Conservation (phyloP, 371 early-diverging fungal species). For the Mucor circinelloides region DNA sequence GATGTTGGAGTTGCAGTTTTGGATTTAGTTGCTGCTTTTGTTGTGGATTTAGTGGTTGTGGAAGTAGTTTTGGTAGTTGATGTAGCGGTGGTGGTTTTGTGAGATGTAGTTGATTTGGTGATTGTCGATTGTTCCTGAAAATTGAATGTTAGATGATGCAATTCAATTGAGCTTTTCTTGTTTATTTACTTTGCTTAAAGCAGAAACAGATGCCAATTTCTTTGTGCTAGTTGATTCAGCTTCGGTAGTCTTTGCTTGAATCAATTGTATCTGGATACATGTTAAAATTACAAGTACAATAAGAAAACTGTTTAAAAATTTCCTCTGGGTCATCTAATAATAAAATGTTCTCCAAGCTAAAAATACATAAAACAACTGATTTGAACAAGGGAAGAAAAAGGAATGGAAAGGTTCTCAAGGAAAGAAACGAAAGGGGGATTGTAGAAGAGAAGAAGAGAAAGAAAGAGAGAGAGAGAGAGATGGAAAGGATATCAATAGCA, state of each 20-base stretch:
- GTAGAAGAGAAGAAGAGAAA: not conserved
- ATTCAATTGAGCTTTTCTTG: not conserved
- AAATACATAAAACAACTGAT: not conserved
- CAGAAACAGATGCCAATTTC: not conserved
- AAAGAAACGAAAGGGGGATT: not conserved
- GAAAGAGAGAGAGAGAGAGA: not conserved
- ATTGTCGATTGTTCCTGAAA: conserved; percentile 2
- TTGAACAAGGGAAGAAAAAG: not conserved
- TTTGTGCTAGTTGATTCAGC: not conserved
- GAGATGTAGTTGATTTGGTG: not conserved
- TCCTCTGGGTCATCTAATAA: conserved; percentile 9
- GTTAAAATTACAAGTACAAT: conserved; percentile 2
- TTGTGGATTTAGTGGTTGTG: not conserved
- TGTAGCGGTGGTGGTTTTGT: not conserved
- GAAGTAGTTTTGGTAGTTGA: not conserved
- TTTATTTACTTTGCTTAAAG: not conserved
- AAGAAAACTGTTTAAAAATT: conserved; percentile 2
- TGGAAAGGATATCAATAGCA: not conserved
- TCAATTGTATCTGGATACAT: conserved; percentile 1
- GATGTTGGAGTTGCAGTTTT: conserved; percentile 1
- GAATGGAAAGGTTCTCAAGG: conserved; percentile 6
- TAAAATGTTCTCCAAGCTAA: not conserved
- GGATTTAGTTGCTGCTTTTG: not conserved
- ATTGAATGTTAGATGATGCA: not conserved
- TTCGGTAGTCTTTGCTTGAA: not conserved